Conservation (phyloP, 768 basidiomycete genomes). For the Calocybe indica region DNA sequence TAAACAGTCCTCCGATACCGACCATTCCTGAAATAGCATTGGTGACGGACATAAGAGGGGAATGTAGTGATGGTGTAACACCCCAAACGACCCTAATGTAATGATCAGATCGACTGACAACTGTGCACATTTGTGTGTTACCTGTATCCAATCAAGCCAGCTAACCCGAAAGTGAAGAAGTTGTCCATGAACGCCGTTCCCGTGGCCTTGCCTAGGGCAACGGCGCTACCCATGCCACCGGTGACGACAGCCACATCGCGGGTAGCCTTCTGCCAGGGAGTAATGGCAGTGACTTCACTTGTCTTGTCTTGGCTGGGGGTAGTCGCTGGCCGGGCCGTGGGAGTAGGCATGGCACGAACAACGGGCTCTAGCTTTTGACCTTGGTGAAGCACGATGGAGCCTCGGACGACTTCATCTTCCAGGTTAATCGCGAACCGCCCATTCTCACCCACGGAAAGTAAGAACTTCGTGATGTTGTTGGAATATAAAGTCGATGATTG, state of each 20-base stretch:
- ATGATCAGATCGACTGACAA: neutral
- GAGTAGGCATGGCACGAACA: conserved; percentile 64
- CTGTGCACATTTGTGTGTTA: conserved; percentile 3
- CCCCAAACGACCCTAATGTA: conserved; percentile 74
- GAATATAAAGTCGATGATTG: conserved; percentile 89
- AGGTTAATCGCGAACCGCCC: conserved; percentile 62
- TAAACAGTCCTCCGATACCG: conserved; percentile 65
- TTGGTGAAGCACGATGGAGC: conserved; percentile 68
- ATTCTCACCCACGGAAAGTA: conserved; percentile 69
- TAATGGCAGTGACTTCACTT: conserved; percentile 53
- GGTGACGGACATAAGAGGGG: conserved; percentile 87
- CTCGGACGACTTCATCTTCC: conserved; percentile 79
- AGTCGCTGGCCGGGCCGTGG: conserved; percentile 44
- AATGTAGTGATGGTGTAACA: conserved; percentile 82
- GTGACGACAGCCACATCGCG: conserved; percentile 72
- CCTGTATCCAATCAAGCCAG: conserved; percentile 76
- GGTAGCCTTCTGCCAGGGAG: conserved; percentile 80
- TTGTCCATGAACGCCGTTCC: conserved; percentile 83
- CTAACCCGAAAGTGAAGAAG: conserved; percentile 86
- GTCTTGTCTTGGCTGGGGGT: conserved; percentile 39
- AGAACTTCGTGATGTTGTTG: conserved; percentile 87
- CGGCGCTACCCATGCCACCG: conserved; percentile 65
- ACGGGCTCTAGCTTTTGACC: conserved; percentile 61
- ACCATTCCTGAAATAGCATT: conserved; percentile 78
- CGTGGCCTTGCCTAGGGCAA: conserved; percentile 76